Evolutionary conservation across 2,329 filamentous ascomycete genomes (phyloP), one percentile per base, ranked within the genome.

Genomic region (Beauveria sp.): DNA sequence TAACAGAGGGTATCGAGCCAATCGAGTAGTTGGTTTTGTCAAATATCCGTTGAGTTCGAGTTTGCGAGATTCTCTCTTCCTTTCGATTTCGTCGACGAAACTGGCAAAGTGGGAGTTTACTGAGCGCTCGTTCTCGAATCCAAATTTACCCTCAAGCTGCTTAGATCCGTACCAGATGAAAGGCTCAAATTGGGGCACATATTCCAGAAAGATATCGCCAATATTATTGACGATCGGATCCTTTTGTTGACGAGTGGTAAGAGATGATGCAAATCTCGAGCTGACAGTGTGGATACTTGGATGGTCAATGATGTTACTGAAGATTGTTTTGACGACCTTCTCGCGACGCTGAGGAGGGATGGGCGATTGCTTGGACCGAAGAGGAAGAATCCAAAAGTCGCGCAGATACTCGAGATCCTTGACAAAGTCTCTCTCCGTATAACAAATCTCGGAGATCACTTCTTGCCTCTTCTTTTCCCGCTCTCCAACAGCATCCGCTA

Each of bases 351-450:
- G 86, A 66, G 94, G 86, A 5, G 94, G 93, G 65, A 99, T 96
- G 0, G 92, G 93, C 4, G 93, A 97, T 18, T 83, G 82, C 64
- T 88, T 87, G 30, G 88, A 90, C 55, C 92, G 86, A 61, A 99
- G 77, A 10, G 94, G 94, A 67, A 94, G 84, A 77, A 99, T 96
- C 94, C 94, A 99, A 79, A 97, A 99, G 77, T 99, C 94, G 64
- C 94, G 86, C 34, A 99, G 80, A 71, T 99, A 99, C 75, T 99
- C 94, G 68, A 99, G 80, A 74, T 99, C 94, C 78, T 99, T 99
- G 71, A 99, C 94, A 69, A 99, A 99, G 76, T 99, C 94, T 67
- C 94, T 86, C 73, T 99, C 94, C 0, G 94, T 99, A 76, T 99
- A 99, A 86, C 96, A 97, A 64, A 97, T 87, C 73, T 99, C 94